phyloP scores from a whole-genome alignment of 345 rosid species.

The Reutealis trisperma region DNA sequence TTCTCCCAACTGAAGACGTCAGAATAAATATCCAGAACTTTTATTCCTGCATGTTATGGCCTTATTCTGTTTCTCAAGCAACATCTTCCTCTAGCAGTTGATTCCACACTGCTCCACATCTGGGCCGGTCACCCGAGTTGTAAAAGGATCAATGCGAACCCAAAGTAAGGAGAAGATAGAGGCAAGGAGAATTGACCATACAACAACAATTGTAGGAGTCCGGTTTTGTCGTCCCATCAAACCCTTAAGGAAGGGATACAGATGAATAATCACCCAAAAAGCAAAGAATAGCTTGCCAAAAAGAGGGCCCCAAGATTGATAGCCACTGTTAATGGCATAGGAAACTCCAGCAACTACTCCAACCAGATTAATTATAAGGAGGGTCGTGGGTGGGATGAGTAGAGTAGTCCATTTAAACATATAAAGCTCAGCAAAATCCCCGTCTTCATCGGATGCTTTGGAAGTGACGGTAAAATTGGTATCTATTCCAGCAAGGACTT shows the following conservation, averaged over 20 bases:
- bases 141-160: conserved; percentile 47
- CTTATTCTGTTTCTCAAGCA: background rate
- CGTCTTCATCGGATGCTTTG: conserved; percentile 31
- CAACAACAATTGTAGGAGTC: conserved; percentile 45
- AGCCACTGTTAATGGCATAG: conserved; percentile 38
- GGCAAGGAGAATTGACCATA: conserved; percentile 47
- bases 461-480: conserved; percentile 35
- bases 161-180: conserved; percentile 47
- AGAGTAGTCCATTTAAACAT: conserved; percentile 50
- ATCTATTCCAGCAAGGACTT: conserved; percentile 38
- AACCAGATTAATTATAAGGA: conserved; percentile 42
- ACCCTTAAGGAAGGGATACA: conserved; percentile 45
- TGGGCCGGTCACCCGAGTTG: conserved; percentile 42
- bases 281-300: conserved; percentile 50
- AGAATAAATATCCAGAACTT: background rate
- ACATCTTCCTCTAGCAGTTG: conserved; percentile 37
- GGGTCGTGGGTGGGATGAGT: conserved; percentile 47
- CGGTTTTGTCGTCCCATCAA: conserved; percentile 44
- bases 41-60: background rate
- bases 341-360: conserved; percentile 47
- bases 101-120: conserved; percentile 39
- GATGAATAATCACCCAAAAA: conserved; percentile 52
- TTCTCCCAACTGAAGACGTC: conserved; percentile 15
- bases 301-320: conserved; percentile 45
- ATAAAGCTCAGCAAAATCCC: conserved; percentile 36